These are phyloP conservation scores for Coniella vitis DNA, from an alignment of 2,329 filamentous ascomycete species.

Conservation along the genomic window DNA sequence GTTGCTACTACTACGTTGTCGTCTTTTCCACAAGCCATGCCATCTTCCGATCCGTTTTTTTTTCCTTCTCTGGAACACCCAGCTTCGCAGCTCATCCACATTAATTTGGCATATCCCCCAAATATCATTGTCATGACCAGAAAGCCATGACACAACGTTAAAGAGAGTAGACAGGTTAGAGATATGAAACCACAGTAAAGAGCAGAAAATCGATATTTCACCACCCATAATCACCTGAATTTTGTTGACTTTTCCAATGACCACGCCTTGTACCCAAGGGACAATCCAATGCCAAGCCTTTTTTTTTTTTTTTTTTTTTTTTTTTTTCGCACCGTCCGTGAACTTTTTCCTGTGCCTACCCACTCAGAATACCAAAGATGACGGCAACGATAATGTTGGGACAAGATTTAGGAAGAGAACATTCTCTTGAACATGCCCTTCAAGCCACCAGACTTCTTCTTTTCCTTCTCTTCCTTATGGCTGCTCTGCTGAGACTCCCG, in stretches of 20 bases:
- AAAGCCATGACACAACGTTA: neutral
- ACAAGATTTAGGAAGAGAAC: slow-evolving; percentile 7
- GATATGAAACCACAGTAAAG: neutral
- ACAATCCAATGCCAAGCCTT: neutral
- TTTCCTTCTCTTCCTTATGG: slow-evolving; percentile 12
- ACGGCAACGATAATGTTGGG: neutral
- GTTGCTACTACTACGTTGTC: no score
- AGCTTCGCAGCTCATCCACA: no score
- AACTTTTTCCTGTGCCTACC: neutral
- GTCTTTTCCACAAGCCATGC: no score
- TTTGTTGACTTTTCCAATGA: neutral
- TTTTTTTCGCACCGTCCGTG: neutral
- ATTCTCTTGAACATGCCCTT: slow-evolving; percentile 17
- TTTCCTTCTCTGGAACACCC: neutral
- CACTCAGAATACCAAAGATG: neutral
- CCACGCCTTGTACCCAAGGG: neutral
- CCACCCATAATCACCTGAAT: neutral
- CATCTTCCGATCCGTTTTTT: no score
- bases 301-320: no score
- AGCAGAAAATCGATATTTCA: neutral
- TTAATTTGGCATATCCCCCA: no score
- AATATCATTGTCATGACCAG: neutral
- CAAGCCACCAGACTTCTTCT: slow-evolving; percentile 14
- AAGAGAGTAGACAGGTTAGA: slow-evolving; percentile 3
- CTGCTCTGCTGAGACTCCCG: slow-evolving; percentile 11